Evolutionary conservation across 805 yeast species (phyloP).

Genomic region (Candida maris): DNA sequence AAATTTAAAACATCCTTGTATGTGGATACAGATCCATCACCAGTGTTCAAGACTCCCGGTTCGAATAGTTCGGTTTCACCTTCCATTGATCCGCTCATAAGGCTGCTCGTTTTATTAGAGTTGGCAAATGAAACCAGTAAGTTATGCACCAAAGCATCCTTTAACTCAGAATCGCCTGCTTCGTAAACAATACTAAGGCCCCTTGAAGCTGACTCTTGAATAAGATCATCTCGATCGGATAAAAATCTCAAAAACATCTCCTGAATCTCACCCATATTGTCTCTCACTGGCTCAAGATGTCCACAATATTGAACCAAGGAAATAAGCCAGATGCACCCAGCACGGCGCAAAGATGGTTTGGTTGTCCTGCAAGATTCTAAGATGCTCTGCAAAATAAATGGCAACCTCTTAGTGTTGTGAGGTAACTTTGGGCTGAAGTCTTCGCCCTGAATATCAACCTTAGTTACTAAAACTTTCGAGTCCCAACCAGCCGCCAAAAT

Average conservation of each 20-base stretch:
- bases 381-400: slow-evolving; percentile 43
- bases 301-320: slow-evolving; percentile 76
- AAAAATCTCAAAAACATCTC: slow-evolving; percentile 71
- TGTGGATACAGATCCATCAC: slow-evolving; percentile 84
- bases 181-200: slow-evolving; percentile 84
- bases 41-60: slow-evolving; percentile 73
- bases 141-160: slow-evolving; percentile 69
- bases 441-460: slow-evolving; percentile 50
- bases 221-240: slow-evolving; percentile 75
- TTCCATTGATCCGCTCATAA: slow-evolving; percentile 64
- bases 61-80: slow-evolving; percentile 84
- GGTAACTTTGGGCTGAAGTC: slow-evolving; percentile 10
- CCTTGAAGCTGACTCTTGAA: slow-evolving; percentile 91
- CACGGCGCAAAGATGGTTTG: slow-evolving; percentile 69
- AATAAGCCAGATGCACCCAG: slow-evolving; percentile 82
- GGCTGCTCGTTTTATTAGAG: slow-evolving; percentile 42
- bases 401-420: slow-evolving; percentile 8
- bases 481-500: slow-evolving; percentile 74
- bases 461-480: slow-evolving; percentile 49
- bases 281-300: slow-evolving; percentile 36
- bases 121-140: slow-evolving; percentile 77
- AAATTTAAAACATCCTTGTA: slow-evolving; percentile 83
- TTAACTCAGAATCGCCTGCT: slow-evolving; percentile 60
- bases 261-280: slow-evolving; percentile 60
- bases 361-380: slow-evolving; percentile 55